Conservation (phyloP, 176 grass and related monocot species). For the Musa acuminata region DNA sequence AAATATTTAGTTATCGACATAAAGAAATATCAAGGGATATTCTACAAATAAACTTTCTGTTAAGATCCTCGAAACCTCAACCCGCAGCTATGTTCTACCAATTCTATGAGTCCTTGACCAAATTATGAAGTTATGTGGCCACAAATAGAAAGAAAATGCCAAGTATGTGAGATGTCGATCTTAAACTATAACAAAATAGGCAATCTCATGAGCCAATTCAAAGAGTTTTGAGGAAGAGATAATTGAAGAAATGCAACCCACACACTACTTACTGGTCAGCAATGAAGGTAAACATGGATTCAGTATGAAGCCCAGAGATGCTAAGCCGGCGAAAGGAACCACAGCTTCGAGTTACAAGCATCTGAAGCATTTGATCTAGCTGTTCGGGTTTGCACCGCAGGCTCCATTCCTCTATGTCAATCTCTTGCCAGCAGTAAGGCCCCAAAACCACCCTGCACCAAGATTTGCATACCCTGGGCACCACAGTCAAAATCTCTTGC, state of each 20-base stretch:
- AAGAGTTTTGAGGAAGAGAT: neutral
- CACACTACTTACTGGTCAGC: conserved; percentile 60
- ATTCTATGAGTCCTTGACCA: neutral
- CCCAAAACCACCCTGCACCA: conserved; percentile 60
- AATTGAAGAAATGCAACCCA: neutral
- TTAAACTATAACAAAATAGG: neutral
- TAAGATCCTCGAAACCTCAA: neutral
- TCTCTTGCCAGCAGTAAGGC: conserved; percentile 92
- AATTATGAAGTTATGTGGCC: neutral
- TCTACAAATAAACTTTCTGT: no score
- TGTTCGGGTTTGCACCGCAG: conserved; percentile 65
- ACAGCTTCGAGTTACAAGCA: conserved; percentile 53
- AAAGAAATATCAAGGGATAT: no score
- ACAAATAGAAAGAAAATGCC: neutral
- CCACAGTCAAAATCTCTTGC: conserved; percentile 66
- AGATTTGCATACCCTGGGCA: conserved; percentile 83
- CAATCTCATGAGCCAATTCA: no score
- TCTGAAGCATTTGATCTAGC: conserved; percentile 79
- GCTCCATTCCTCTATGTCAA: conserved; percentile 96
- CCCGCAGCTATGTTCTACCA: neutral
- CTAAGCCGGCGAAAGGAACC: conserved; percentile 60
- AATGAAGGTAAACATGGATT: conserved; percentile 60
- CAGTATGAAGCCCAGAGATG: conserved; percentile 57
- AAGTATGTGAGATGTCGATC: neutral
- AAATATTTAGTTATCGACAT: neutral